phyloP scores from a whole-genome alignment of 2,329 filamentous ascomycete genomes.

The Aplosporella prunicola region DNA sequence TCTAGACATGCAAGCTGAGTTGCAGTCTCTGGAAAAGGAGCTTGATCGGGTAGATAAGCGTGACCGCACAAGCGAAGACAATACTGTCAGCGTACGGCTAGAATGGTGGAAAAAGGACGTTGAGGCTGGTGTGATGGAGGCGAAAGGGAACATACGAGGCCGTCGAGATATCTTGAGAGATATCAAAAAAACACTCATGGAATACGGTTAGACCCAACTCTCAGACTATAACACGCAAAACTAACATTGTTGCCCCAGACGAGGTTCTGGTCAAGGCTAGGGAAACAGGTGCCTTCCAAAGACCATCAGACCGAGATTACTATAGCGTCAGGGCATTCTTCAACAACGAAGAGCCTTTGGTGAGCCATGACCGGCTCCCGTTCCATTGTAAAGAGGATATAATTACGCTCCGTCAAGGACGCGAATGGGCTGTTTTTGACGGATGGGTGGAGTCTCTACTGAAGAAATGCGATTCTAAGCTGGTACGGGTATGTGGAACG shows the following conservation, averaged over 20 bases:
- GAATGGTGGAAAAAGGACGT: background rate
- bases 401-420: slow-evolving; percentile 28
- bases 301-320: slow-evolving; percentile 32
- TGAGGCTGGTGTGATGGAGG: background rate
- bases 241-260: slow-evolving; percentile 17
- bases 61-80: slow-evolving; percentile 10
- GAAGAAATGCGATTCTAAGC: slow-evolving; percentile 17
- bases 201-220: slow-evolving; percentile 22
- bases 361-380: slow-evolving; percentile 26
- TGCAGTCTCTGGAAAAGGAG: slow-evolving; percentile 22
- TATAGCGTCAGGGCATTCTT: slow-evolving; percentile 29
- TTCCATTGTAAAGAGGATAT: slow-evolving; percentile 34
- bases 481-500: slow-evolving; percentile 18
- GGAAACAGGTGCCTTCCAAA: slow-evolving; percentile 28
- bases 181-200: slow-evolving; percentile 24
- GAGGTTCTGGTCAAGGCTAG: slow-evolving; percentile 31
- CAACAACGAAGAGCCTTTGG: slow-evolving; percentile 26
- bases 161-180: slow-evolving; percentile 22
- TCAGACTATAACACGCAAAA: background rate
- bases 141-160: background rate
- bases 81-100: too few relatives aligned
- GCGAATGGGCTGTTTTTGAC: slow-evolving; percentile 35
- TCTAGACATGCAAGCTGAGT: slow-evolving; percentile 24
- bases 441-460: slow-evolving; percentile 28
- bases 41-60: slow-evolving; percentile 21